phyloP scores from a whole-genome alignment of 345 rosid species.

The Eucalyptus pauciflora region DNA sequence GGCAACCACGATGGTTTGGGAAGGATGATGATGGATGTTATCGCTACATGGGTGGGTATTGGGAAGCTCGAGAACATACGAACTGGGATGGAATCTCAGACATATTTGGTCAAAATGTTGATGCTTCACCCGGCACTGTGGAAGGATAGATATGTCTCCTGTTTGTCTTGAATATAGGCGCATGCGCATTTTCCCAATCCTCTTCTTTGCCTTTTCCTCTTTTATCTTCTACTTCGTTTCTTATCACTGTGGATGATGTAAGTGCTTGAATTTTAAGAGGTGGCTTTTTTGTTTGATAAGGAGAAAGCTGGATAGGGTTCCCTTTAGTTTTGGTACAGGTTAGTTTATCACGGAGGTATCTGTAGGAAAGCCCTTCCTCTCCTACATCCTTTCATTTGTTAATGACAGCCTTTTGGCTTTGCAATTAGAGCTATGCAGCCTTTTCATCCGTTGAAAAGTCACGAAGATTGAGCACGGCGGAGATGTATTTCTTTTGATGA shows the following conservation, averaged over 20 bases:
- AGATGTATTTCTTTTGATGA: not conserved
- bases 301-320: not conserved
- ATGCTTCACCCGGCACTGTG: constrained; percentile 7
- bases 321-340: not conserved
- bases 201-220: not conserved
- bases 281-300: not conserved
- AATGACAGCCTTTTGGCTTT: not conserved
- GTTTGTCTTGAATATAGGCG: not conserved
- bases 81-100: constrained; percentile 62
- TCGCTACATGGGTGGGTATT: constrained; percentile 71
- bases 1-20: constrained; percentile 93
- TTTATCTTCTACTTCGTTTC: not conserved
- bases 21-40: constrained; percentile 89
- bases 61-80: constrained; percentile 78
- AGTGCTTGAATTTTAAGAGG: not conserved
- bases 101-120: constrained; percentile 63
- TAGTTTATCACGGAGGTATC: not conserved
- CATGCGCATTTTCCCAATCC: not conserved
- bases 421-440: not conserved
- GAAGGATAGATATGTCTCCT: constrained; percentile 10
- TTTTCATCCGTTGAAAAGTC: not conserved
- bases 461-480: not conserved
- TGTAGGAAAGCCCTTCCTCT: not conserved
- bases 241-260: not conserved
- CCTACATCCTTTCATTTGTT: not conserved